Evolutionary conservation across 768 basidiomycete genomes (phyloP).

Genomic region (Paxillus involutus): DNA sequence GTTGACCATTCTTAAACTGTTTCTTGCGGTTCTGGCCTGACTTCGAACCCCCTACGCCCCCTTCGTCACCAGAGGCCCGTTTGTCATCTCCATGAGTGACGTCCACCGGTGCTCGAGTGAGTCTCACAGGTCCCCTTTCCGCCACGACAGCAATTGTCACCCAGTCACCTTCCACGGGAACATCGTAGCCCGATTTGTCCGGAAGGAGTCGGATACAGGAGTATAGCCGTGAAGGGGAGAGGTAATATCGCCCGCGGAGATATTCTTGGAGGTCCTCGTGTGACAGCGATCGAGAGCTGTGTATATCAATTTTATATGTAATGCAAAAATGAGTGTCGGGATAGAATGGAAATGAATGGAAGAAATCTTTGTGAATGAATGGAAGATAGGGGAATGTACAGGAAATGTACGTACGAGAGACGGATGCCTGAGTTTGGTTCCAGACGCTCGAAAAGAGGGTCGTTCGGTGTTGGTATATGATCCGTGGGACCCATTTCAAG

Average conservation of each 20-base stretch:
- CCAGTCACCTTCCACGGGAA: slow-evolving; percentile 93
- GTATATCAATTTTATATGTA: slow-evolving; percentile 1
- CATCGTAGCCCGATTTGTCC: slow-evolving; percentile 82
- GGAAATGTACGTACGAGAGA: slow-evolving; percentile 58
- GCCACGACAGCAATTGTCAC: slow-evolving; percentile 95
- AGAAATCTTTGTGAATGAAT: not conserved
- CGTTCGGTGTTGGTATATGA: slow-evolving; percentile 67
- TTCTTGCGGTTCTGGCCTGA: slow-evolving; percentile 9
- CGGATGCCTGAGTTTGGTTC: slow-evolving; percentile 93
- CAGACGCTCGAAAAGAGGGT: slow-evolving; percentile 71
- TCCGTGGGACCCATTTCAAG: slow-evolving; percentile 78
- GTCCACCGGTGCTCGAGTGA: slow-evolving; percentile 64
- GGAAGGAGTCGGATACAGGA: slow-evolving; percentile 76
- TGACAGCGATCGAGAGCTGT: slow-evolving; percentile 68
- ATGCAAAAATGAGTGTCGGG: not conserved
- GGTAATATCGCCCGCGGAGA: slow-evolving; percentile 79
- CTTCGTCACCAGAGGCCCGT: slow-evolving; percentile 32
- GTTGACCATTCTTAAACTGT: slow-evolving; percentile 9
- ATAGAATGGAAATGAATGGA: not conserved
- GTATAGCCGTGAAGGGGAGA: slow-evolving; percentile 89
- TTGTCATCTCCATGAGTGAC: slow-evolving; percentile 47
- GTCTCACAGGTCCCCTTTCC: slow-evolving; percentile 78
- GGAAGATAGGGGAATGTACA: not conserved
- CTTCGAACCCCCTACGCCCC: slow-evolving; percentile 2
- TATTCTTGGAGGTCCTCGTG: slow-evolving; percentile 82